Conservation (phyloP, 805 yeast species). For the Hanseniaspora hatyaiensis region DNA sequence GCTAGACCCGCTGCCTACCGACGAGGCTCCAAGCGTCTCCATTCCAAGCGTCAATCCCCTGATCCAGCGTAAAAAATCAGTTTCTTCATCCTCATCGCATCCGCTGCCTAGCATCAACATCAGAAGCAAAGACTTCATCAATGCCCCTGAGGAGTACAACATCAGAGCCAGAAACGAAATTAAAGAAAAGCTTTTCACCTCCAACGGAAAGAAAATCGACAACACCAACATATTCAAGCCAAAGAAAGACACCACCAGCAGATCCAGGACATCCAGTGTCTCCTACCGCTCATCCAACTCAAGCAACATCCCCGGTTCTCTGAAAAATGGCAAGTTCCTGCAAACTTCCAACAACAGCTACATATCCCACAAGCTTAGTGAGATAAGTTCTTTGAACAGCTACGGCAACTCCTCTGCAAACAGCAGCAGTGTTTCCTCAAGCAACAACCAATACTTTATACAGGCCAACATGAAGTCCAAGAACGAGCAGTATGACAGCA, state of each 20-base stretch:
- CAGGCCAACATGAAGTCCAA: conserved; percentile 10
- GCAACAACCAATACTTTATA: conserved; percentile 4
- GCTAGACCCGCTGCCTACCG: neutral
- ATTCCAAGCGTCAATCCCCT: conserved; percentile 4
- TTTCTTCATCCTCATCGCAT: neutral
- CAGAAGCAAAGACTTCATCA: conserved; percentile 22
- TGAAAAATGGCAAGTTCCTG: neutral
- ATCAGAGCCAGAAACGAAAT: conserved; percentile 30
- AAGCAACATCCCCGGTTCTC: neutral
- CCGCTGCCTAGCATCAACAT: conserved; percentile 4
- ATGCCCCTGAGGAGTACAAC: conserved; percentile 29
- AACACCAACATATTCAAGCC: conserved; percentile 5
- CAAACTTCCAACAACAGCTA: conserved; percentile 12
- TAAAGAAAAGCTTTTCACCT: conserved; percentile 23
- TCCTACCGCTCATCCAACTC: neutral
- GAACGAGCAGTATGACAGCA: neutral
- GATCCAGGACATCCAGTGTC: neutral
- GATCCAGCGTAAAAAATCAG: neutral
- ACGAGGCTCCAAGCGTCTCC: neutral
- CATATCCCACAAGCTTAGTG: conserved; percentile 11
- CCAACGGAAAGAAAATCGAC: neutral
- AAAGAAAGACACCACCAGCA: neutral
- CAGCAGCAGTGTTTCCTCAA: neutral
- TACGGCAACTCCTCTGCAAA: neutral
- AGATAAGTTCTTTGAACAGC: conserved; percentile 10